Conservation (phyloP, 208 protist genomes). For the Crithidia bombi region DNA sequence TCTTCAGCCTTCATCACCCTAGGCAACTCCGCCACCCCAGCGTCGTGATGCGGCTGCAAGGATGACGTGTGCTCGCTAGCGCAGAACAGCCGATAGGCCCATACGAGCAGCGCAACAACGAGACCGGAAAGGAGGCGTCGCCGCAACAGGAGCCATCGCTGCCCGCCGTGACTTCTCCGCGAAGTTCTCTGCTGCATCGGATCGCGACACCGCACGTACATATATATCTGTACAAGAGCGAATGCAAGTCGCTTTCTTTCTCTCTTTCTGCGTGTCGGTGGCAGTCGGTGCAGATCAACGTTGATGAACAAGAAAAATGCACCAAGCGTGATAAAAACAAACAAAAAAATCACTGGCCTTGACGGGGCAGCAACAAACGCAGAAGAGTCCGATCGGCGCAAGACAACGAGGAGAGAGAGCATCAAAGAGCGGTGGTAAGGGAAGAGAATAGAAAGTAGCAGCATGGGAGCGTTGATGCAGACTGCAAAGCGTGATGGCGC, state of each 20-base stretch:
- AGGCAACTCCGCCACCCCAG: neutral
- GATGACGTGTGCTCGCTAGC: neutral
- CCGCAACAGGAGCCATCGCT: neutral
- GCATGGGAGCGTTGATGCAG: too few species aligned
- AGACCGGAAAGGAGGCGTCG: neutral
- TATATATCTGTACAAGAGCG: too few species aligned
- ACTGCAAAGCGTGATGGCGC: too few species aligned
- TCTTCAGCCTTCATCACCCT: neutral
- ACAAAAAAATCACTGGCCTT: neutral
- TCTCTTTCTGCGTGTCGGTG: neutral
- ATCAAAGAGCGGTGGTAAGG: too few species aligned
- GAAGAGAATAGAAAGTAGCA: too few species aligned
- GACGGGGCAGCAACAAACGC: too few species aligned
- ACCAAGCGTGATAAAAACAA: neutral
- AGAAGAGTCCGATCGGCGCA: too few species aligned
- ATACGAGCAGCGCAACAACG: neutral
- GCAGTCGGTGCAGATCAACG: too few species aligned
- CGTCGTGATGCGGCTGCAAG: neutral
- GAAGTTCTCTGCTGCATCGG: neutral
- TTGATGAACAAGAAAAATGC: too few species aligned
- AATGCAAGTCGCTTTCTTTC: neutral
- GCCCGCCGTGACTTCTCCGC: neutral
- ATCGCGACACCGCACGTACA: too few species aligned
- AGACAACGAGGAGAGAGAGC: too few species aligned
- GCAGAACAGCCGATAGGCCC: neutral